Evolutionary conservation across 176 grass and related monocot genomes (phyloP).

Genomic region (Echinochloa phyllopogon): DNA sequence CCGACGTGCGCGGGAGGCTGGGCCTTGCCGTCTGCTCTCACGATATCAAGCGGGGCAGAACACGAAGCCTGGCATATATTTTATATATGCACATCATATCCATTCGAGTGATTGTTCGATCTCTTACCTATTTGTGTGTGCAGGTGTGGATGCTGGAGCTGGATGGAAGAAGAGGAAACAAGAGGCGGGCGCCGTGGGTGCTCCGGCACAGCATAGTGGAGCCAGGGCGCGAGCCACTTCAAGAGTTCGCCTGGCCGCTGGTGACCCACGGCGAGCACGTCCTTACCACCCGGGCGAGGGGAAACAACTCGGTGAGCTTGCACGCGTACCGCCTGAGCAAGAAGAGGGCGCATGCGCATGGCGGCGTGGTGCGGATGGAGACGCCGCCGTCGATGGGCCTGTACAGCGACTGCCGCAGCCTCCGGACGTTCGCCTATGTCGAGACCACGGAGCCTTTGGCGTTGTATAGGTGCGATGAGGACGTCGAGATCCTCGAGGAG

Average conservation of each 20-base stretch:
- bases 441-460: not conserved
- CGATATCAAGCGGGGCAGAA: too few relatives aligned
- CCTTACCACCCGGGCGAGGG: not conserved
- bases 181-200: too few relatives aligned
- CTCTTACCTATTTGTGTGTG: not conserved
- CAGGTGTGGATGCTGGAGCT: constrained; percentile 1
- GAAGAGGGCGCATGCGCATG: too few relatives aligned
- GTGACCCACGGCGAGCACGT: not conserved
- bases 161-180: not conserved
- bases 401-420: not conserved
- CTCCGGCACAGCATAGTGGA: too few relatives aligned
- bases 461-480: too few relatives aligned
- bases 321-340: not conserved
- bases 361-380: not conserved
- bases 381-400: not conserved
- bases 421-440: not conserved
- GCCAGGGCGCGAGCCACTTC: too few relatives aligned
- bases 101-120: too few relatives aligned
- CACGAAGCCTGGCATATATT: too few relatives aligned
- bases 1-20: not conserved
- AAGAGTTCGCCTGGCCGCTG: not conserved
- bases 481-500: too few relatives aligned
- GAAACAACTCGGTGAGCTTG: not conserved
- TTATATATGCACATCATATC: too few relatives aligned
- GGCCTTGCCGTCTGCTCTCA: not conserved